phyloP scores from a whole-genome alignment of 352 stramenopile genomes.

The Aphanomyces invadans region DNA sequence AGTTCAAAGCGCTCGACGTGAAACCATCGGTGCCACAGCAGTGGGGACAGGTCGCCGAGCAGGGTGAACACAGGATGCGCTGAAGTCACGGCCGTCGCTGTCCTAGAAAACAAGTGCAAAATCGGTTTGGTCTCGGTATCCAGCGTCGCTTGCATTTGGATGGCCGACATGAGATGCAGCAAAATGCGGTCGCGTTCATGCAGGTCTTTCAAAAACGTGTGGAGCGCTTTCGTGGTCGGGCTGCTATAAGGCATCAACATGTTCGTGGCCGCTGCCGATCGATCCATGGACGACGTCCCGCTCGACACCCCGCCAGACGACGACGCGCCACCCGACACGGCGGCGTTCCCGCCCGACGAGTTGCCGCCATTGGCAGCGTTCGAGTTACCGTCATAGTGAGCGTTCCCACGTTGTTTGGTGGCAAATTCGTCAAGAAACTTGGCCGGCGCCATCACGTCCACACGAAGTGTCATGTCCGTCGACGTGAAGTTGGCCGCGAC shows the following conservation, averaged over 20 bases:
- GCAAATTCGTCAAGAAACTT: conserved; percentile 81
- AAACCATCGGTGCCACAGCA: conserved; percentile 88
- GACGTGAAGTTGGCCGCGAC: conserved; percentile 42
- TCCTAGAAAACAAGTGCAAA: conserved; percentile 13
- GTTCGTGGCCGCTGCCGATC: neutral
- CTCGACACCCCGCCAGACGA: too few relatives aligned
- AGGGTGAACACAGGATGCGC: conserved; percentile 84
- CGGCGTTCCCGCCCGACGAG: too few relatives aligned
- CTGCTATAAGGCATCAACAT: neutral
- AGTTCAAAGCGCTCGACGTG: conserved; percentile 83
- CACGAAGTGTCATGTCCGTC: conserved; percentile 22
- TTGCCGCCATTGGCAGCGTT: too few relatives aligned
- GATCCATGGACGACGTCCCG: neutral
- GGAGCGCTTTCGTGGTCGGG: conserved; percentile 31
- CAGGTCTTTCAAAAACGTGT: conserved; percentile 78
- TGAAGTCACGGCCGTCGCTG: neutral
- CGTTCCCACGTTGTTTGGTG: neutral
- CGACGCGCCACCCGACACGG: too few relatives aligned
- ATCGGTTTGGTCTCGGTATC: conserved; percentile 13
- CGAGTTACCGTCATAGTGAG: too few relatives aligned
- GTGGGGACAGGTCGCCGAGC: conserved; percentile 74
- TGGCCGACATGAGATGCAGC: conserved; percentile 76
- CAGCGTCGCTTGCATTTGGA: conserved; percentile 27
- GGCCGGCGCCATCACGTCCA: conserved; percentile 49
- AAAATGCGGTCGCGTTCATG: conserved; percentile 81